phyloP scores from a whole-genome alignment of 495 filamentous ascomycete species.

The Trichoderma erinaceum region DNA sequence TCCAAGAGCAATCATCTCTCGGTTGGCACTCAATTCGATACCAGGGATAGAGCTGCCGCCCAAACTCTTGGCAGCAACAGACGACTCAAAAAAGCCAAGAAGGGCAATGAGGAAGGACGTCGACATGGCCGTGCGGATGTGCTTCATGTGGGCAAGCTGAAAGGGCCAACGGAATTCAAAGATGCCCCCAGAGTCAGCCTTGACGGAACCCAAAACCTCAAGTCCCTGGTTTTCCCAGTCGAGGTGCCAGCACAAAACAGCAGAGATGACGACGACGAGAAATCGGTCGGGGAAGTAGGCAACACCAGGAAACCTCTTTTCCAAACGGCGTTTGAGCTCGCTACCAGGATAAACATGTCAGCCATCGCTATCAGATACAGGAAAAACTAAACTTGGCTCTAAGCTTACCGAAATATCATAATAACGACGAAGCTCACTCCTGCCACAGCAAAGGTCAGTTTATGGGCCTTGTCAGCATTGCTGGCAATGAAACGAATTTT shows the following conservation, averaged over 20 bases:
- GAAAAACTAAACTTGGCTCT: slow-evolving; percentile 7
- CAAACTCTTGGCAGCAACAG: slow-evolving; percentile 91
- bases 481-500: slow-evolving; percentile 75
- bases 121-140: slow-evolving; percentile 80
- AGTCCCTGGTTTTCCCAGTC: slow-evolving; percentile 78
- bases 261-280: slow-evolving; percentile 79
- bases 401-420: slow-evolving; percentile 66
- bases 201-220: slow-evolving; percentile 73
- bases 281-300: slow-evolving; percentile 93
- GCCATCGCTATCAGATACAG: slow-evolving; percentile 16
- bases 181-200: slow-evolving; percentile 55
- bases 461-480: slow-evolving; percentile 59
- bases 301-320: slow-evolving; percentile 72
- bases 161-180: slow-evolving; percentile 88
- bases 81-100: slow-evolving; percentile 96
- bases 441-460: slow-evolving; percentile 67
- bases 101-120: slow-evolving; percentile 92
- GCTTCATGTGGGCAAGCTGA: slow-evolving; percentile 61
- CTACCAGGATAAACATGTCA: slow-evolving; percentile 31
- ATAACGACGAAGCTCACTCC: slow-evolving; percentile 79
- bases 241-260: slow-evolving; percentile 70
- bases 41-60: slow-evolving; percentile 62
- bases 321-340: slow-evolving; percentile 72
- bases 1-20: slow-evolving; percentile 89
- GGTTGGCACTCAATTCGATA: slow-evolving; percentile 79